Conservation (phyloP, 108 stramenopile species). For the Conticribra weissflogii region DNA sequence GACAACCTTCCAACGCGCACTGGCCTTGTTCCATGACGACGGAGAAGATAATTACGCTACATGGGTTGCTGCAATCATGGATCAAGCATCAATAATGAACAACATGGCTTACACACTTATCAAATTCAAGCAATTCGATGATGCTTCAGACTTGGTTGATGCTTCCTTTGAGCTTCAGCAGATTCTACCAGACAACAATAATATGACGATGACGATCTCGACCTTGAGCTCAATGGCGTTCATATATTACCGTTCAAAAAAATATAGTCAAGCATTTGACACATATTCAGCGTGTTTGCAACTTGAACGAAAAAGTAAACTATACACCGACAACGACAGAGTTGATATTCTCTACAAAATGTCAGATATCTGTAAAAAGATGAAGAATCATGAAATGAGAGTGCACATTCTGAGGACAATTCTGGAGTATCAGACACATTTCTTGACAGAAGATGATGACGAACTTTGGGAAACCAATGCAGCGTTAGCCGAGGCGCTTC, state of each 20-base stretch:
- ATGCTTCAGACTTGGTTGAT: slow-evolving; percentile 53
- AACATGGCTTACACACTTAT: slow-evolving; percentile 51
- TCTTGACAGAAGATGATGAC: slow-evolving; percentile 44
- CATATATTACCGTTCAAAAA: slow-evolving; percentile 45
- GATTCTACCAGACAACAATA: slow-evolving; percentile 27
- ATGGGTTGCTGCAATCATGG: slow-evolving; percentile 41
- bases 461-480: slow-evolving; percentile 50
- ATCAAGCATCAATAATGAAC: slow-evolving; percentile 53
- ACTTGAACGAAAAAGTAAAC: slow-evolving; percentile 27
- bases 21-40: slow-evolving; percentile 42
- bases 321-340: slow-evolving; percentile 23
- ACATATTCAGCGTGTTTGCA: slow-evolving; percentile 49
- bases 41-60: slow-evolving; percentile 33
- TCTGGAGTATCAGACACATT: slow-evolving; percentile 41
- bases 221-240: slow-evolving; percentile 52
- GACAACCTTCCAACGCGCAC: slow-evolving; percentile 48
- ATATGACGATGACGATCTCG: slow-evolving; percentile 34
- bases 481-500: slow-evolving; percentile 33
- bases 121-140: slow-evolving; percentile 48
- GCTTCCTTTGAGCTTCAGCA: slow-evolving; percentile 53
- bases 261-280: slow-evolving; percentile 36
- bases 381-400: slow-evolving; percentile 48
- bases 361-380: slow-evolving; percentile 33
- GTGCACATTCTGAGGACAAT: slow-evolving; percentile 31
- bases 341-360: slow-evolving; percentile 39